Conservation (phyloP, 2,329 filamentous ascomycete genomes). For the Verticillium isaacii region DNA sequence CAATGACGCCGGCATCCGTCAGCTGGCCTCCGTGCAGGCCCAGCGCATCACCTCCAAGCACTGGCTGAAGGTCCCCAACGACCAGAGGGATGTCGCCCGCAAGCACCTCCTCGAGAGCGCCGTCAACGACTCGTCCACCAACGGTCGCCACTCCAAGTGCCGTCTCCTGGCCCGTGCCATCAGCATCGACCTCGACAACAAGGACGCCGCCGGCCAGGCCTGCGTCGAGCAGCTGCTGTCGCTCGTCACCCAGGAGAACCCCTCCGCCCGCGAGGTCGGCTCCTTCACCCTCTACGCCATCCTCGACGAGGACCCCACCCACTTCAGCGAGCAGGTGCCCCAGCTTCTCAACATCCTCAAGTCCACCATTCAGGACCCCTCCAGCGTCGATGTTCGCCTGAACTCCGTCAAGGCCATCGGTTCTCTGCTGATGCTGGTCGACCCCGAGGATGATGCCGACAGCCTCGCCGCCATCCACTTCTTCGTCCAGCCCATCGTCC, state of each 20-base stretch:
- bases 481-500: conserved; percentile 82
- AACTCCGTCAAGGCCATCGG: conserved; percentile 92
- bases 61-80: conserved; percentile 69
- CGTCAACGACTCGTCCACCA: conserved; percentile 69
- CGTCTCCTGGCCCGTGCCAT: conserved; percentile 86
- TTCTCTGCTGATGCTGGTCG: conserved; percentile 79
- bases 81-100: conserved; percentile 76
- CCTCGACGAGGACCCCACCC: conserved; percentile 79
- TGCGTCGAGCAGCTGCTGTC: conserved; percentile 75
- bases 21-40: conserved; percentile 88
- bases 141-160: conserved; percentile 80
- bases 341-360: conserved; percentile 80
- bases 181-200: conserved; percentile 64
- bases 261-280: conserved; percentile 80
- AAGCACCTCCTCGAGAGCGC: conserved; percentile 80
- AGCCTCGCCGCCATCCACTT: conserved; percentile 71
- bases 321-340: conserved; percentile 74
- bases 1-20: conserved; percentile 66
- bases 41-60: conserved; percentile 78
- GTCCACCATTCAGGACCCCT: conserved; percentile 82
- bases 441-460: conserved; percentile 77
- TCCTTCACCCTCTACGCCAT: conserved; percentile 92
- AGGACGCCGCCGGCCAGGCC: conserved; percentile 63
- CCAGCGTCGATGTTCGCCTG: conserved; percentile 87
- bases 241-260: conserved; percentile 69